These are phyloP conservation scores for Phytophthora sp. DNA, from an alignment of 352 stramenopile species.

Conservation along the genomic window DNA sequence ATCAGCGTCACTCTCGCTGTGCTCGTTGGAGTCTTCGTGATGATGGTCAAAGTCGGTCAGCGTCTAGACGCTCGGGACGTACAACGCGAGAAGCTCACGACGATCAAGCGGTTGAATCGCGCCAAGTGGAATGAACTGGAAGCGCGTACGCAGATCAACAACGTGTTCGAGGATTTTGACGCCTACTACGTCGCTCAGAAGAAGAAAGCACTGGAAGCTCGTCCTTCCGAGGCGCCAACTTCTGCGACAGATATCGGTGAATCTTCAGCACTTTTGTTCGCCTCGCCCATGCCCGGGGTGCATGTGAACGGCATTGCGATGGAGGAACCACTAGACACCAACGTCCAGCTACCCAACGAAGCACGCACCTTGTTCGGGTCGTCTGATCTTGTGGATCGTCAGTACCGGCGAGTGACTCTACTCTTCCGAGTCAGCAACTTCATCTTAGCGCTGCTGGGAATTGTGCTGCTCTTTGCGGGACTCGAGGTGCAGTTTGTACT, in stretches of 20 bases:
- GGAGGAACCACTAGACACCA: slow-evolving; percentile 16
- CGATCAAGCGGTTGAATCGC: slow-evolving; percentile 64
- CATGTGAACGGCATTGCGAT: slow-evolving; percentile 2
- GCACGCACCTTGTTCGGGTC: slow-evolving; percentile 55
- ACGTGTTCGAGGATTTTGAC: slow-evolving; percentile 60
- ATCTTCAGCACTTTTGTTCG: slow-evolving; percentile 13
- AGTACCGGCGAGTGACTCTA: slow-evolving; percentile 44
- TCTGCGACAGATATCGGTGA: slow-evolving; percentile 19
- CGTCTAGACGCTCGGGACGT: slow-evolving; percentile 42
- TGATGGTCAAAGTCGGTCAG: slow-evolving; percentile 41
- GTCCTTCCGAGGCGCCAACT: slow-evolving; percentile 25
- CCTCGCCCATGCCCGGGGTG: slow-evolving; percentile 11
- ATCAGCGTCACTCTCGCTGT: slow-evolving; percentile 44
- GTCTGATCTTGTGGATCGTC: slow-evolving; percentile 30
- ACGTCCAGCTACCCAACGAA: slow-evolving; percentile 48
- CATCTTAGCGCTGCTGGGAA: slow-evolving; percentile 40
- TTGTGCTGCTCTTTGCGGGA: slow-evolving; percentile 54
- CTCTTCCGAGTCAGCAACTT: slow-evolving; percentile 46
- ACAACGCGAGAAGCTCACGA: slow-evolving; percentile 57
- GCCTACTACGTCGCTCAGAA: slow-evolving; percentile 45
- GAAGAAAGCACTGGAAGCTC: slow-evolving; percentile 37
- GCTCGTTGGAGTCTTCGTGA: slow-evolving; percentile 46
- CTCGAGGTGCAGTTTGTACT: slow-evolving; percentile 61
- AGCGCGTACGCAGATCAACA: slow-evolving; percentile 36
- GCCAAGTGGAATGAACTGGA: slow-evolving; percentile 71